Evolutionary conservation across 805 yeast species (phyloP).

Genomic region (Yarrowia hollandica): DNA sequence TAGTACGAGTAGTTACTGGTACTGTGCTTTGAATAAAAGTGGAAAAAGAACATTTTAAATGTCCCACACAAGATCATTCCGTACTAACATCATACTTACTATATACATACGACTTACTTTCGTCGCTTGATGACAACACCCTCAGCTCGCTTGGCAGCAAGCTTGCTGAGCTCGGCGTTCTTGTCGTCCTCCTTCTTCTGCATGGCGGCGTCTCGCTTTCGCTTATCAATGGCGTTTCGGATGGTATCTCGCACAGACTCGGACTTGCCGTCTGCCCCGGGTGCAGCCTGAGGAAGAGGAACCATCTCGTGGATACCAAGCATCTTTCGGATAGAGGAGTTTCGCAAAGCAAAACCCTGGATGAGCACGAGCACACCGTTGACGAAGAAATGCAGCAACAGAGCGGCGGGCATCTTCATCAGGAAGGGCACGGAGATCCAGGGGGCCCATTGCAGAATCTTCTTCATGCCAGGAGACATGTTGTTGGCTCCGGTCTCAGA

Average conservation of each 20-base stretch:
- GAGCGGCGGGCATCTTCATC: constrained; percentile 80
- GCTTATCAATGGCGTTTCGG: constrained; percentile 36
- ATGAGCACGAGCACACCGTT: constrained; percentile 72
- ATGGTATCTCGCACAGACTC: constrained; percentile 37
- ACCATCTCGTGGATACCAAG: constrained; percentile 53
- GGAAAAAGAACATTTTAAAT: no score
- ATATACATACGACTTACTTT: constrained; percentile 22
- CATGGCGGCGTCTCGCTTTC: constrained; percentile 35
- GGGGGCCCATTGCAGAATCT: constrained; percentile 71
- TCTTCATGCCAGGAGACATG: constrained; percentile 64
- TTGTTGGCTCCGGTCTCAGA: constrained; percentile 86
- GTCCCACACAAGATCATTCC: no score
- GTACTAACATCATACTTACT: constrained; percentile 9
- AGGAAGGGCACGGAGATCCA: constrained; percentile 84
- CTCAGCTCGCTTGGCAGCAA: constrained; percentile 26
- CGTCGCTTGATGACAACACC: constrained; percentile 29
- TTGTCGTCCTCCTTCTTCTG: constrained; percentile 34
- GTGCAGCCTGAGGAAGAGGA: constrained; percentile 58
- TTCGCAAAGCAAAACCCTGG: constrained; percentile 69
- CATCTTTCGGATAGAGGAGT: constrained; percentile 52
- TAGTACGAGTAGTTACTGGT: no score
- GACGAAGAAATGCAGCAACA: constrained; percentile 79
- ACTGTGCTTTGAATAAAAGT: no score
- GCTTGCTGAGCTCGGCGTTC: constrained; percentile 39
- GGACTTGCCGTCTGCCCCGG: constrained; percentile 38